These are phyloP conservation scores for Talaromyces borbonicus DNA, from an alignment of 495 filamentous ascomycete species.

Conservation along the genomic window DNA sequence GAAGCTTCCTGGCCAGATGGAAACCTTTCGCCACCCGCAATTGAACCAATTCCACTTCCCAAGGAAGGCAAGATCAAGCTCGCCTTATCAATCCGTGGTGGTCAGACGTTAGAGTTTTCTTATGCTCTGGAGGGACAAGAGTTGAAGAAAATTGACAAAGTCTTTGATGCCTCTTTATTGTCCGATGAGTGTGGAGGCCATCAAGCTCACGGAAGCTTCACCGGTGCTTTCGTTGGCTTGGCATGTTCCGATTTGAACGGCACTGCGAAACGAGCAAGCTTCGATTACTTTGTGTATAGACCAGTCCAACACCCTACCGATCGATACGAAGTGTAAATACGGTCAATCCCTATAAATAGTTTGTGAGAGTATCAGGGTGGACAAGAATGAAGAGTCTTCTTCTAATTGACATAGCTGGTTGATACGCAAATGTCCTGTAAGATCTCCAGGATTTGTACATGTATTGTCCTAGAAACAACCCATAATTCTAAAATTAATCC, in stretches of 20 bases:
- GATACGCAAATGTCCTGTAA: not conserved
- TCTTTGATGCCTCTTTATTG: constrained; percentile 5
- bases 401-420: too few relatives aligned
- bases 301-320: constrained; percentile 4
- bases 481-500: not conserved
- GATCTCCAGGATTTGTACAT: not conserved
- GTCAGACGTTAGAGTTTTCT: constrained; percentile 3
- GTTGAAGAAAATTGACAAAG: not conserved
- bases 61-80: constrained; percentile 4
- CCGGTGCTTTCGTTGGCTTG: constrained; percentile 6
- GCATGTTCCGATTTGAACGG: constrained; percentile 8
- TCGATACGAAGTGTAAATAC: constrained; percentile 3
- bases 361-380: too few relatives aligned
- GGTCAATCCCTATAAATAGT: not conserved
- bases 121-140: constrained; percentile 5
- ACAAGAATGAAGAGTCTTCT: too few relatives aligned
- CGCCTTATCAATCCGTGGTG: constrained; percentile 7
- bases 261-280: constrained; percentile 1
- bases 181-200: constrained; percentile 9
- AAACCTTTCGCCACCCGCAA: not conserved
- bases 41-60: constrained; percentile 2
- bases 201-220: constrained; percentile 7
- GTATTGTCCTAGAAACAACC: not conserved
- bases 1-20: constrained; percentile 8
- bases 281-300: constrained; percentile 6